Evolutionary conservation across 1,284 basidiomycete species (phyloP).

Genomic region (Athelia sp.): DNA sequence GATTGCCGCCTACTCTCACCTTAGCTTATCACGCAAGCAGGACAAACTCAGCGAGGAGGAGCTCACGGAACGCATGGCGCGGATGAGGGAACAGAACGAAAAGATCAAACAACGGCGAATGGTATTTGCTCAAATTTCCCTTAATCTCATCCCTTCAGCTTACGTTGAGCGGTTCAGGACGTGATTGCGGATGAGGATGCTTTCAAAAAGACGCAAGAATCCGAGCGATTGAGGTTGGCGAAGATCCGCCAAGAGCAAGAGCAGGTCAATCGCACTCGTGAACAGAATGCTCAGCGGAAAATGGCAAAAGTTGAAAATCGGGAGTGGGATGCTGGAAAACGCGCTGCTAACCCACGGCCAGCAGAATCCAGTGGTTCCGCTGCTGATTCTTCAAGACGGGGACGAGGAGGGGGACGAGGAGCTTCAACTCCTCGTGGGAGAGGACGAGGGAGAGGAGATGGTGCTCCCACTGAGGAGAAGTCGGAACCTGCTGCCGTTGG

Average conservation of each 20-base stretch:
- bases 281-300: constrained; percentile 72
- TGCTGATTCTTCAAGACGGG: constrained; percentile 15
- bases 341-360: constrained; percentile 12
- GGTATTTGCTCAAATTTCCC: constrained; percentile 40
- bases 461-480: not conserved
- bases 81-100: constrained; percentile 74
- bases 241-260: constrained; percentile 62
- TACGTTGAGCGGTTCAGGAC: constrained; percentile 37
- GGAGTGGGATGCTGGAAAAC: constrained; percentile 83
- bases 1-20: constrained; percentile 10
- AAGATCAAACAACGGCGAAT: constrained; percentile 73
- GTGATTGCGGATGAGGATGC: constrained; percentile 76
- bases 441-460: constrained; percentile 24
- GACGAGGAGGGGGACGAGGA: constrained; percentile 24
- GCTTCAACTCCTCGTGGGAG: constrained; percentile 24
- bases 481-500: not conserved
- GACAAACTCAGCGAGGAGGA: constrained; percentile 73
- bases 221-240: constrained; percentile 49
- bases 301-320: constrained; percentile 69
- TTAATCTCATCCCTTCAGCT: no score
- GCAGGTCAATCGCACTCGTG: constrained; percentile 59
- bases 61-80: constrained; percentile 65
- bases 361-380: constrained; percentile 6
- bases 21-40: constrained; percentile 28
- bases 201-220: constrained; percentile 62